Evolutionary conservation across 2,329 filamentous ascomycete genomes (phyloP), one percentile per base, ranked within the genome.

Genomic region (Exophiala mesophila): DNA sequence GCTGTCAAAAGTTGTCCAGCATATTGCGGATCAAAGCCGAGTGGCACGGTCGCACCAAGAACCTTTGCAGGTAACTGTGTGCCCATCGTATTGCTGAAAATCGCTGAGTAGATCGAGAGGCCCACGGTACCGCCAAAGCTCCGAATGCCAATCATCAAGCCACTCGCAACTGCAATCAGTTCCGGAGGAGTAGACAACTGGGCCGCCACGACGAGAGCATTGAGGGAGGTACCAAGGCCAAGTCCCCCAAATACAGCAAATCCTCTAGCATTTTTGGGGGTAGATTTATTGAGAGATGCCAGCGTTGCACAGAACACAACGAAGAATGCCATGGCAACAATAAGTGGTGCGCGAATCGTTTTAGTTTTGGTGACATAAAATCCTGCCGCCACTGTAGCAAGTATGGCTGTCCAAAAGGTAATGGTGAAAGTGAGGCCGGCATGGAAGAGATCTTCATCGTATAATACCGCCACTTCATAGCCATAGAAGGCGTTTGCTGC

Each of bases 401-500:
- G 21, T 10, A 36, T 18, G 6, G 34, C 35, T 3, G 36, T 24
- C n/a, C 44, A 35, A 19, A 43, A 44, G 5, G 29, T 31, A 18
- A 47, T 30, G 20, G 41, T 39, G 31, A 39, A 44, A 16, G 24
- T 18, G 3, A 47, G 18, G 4, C 29, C 28, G 2, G 33, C 41
- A 2, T 39, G 30, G 19, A 47, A 39, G 3, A 41, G 2, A 28
- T 36, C 31, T 4, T n/a, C 24, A 29, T 44, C 45, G 29, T 44
- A 44, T 7, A 47, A 21, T 15, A 47, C 36, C 18, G 34, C 23
- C 4, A 40, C 40, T 21, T 47, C 23, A 15, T 36, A 44, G 16
- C 28, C 21, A 28, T 33, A 44, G 28, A 43, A 47, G 17, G 24
- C 63, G 45, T 67, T 69, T n/a, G 60, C 60, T 1, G 77, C 70